Evolutionary conservation across 2,329 filamentous ascomycete genomes (phyloP), one percentile per base, ranked within the genome.

Genomic region (Bipolaris zeicola): DNA sequence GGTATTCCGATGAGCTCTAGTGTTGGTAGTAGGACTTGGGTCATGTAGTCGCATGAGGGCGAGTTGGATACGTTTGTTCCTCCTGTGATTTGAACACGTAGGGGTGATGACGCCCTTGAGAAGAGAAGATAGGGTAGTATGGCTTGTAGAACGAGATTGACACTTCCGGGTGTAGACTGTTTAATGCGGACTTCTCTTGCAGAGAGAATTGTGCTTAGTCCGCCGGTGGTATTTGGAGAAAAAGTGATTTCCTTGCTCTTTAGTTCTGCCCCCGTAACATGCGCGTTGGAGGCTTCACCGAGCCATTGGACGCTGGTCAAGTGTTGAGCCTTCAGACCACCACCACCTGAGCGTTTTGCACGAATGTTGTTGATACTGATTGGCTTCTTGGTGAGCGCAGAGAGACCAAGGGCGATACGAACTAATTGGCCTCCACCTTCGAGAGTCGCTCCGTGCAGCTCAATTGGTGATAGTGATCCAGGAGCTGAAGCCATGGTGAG

Each of bases 381-480:
- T 1, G 84, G 78, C 1, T 71, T 79, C 20, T 70, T 69, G 5
- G 81, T 84, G 14, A 87, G 75, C 5, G 82, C 80, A 1, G 85
- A 83, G 2, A 87, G 72, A 13, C 81, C 80, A 7, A 86, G 63
- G 2, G 84, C 83, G 49, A 84, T 80, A 20, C 85, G 83, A 41
- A 87, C 76, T 2, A 88, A 77, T 69, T 88, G 85, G 13, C 85
- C 85, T 24, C 85, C 85, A 37, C 85, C 85, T 79, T 88, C 85
- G 18, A 87, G 80, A 3, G 80, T 85, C 16, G 79, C 80, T 45
- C 85, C 85, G 66, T 85, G 80, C 10, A 87, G 65, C 47, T 70
- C 67, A 10, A 75, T 64, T 1, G 59, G 38, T 13, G 45, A 43
- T 26, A 58, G 24, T 26, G 58, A 55, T 14, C 11, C 22, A 13